Percentiles rank a stretch among this genome's conserved stretches.
These are phyloP conservation scores for Wickerhamomyces bisporus DNA, from an alignment of 805 yeast genomes.

Conservation along the genomic window DNA sequence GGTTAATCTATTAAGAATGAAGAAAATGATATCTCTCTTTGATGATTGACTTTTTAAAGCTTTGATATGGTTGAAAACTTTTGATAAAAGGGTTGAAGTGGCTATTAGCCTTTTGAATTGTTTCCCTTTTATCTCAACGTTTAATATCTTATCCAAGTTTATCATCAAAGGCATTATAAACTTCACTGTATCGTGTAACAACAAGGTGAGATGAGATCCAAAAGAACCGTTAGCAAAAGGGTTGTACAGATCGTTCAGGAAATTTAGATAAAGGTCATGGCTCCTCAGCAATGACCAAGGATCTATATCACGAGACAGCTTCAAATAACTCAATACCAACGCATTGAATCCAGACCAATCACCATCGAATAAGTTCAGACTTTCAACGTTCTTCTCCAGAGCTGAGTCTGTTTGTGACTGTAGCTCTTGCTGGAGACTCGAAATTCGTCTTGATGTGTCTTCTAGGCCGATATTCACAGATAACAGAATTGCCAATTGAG, in stretches of 20 bases:
- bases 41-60: conserved; percentile 28
- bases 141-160: conserved; percentile 36
- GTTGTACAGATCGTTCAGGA: conserved; percentile 40
- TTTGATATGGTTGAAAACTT: conserved; percentile 23
- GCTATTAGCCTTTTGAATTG: conserved; percentile 32
- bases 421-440: conserved; percentile 18
- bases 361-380: conserved; percentile 25
- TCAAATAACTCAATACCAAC: conserved; percentile 37
- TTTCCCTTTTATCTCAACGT: conserved; percentile 37
- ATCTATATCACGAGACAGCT: conserved; percentile 43
- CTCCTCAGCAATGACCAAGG: conserved; percentile 52
- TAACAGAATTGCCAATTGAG: conserved; percentile 9
- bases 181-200: conserved; percentile 33
- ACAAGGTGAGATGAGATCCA: conserved; percentile 33
- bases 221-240: conserved; percentile 41
- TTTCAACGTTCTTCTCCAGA: conserved; percentile 20
- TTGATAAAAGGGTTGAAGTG: conserved; percentile 22
- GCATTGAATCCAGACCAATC: conserved; percentile 41
- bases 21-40: conserved; percentile 43
- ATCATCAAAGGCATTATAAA: conserved; percentile 42
- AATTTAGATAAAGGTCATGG: conserved; percentile 47
- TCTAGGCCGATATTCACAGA: conserved; percentile 9
- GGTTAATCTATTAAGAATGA: conserved; percentile 45
- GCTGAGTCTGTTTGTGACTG: conserved; percentile 8
- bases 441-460: conserved; percentile 4